phyloP scores from a whole-genome alignment of 305 asterid species.

The Fraxinus nigra region DNA sequence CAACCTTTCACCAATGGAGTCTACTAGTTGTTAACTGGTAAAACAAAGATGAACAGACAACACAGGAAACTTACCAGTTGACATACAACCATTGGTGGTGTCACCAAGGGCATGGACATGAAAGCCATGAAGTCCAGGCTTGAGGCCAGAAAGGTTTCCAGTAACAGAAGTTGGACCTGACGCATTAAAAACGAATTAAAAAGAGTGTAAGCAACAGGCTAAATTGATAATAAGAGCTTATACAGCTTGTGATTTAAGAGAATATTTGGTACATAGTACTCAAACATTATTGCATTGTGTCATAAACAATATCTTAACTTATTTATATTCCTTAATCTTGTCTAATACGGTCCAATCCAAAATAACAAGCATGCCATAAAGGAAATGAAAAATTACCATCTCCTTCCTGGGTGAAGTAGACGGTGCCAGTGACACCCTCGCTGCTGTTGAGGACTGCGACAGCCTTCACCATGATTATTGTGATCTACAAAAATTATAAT shows the following conservation, averaged over 20 bases:
- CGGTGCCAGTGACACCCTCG: slow-evolving; percentile 84
- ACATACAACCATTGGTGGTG: slow-evolving; percentile 95
- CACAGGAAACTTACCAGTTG: slow-evolving; percentile 62
- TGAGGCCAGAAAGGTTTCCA: slow-evolving; percentile 75
- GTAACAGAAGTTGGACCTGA: slow-evolving; percentile 74
- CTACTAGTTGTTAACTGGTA: not conserved
- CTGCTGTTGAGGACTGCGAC: slow-evolving; percentile 86
- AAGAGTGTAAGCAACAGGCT: not conserved
- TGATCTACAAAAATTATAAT: slow-evolving; percentile 48
- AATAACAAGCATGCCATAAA: not conserved
- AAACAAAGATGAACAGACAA: slow-evolving; percentile 10
- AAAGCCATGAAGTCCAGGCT: slow-evolving; percentile 90
- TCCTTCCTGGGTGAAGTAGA: slow-evolving; percentile 73
- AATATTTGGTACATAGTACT: not conserved
- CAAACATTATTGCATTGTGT: not conserved
- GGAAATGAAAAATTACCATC: slow-evolving; percentile 48
- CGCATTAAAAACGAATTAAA: slow-evolving; percentile 6
- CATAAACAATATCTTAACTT: not conserved
- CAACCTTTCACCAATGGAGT: not conserved
- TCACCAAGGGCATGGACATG: slow-evolving; percentile 96
- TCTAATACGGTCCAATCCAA: not conserved
- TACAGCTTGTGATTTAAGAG: not conserved
- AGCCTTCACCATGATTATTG: slow-evolving; percentile 80
- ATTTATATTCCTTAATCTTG: not conserved
- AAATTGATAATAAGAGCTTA: not conserved